phyloP scores from a whole-genome alignment of 2,329 filamentous ascomycete genomes.

The Sarocladium brachiariae region DNA sequence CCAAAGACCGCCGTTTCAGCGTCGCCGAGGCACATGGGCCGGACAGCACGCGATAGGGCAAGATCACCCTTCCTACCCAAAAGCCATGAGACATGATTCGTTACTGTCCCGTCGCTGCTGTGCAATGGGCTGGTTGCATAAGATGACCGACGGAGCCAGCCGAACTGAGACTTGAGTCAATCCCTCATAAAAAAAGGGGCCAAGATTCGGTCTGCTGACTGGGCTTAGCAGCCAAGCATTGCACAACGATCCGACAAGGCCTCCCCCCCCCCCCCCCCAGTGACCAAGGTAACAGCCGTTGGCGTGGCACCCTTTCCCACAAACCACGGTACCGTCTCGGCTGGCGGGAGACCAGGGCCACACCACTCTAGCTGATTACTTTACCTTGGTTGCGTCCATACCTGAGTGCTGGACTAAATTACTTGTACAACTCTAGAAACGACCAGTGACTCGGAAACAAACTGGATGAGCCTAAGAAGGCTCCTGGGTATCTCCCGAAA shows the following conservation, averaged over 20 bases:
- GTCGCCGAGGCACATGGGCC: neutral
- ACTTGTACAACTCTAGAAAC: no score
- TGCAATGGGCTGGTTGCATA: neutral
- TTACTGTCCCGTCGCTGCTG: neutral
- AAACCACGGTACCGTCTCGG: neutral
- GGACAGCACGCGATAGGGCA: neutral
- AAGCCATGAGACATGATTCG: neutral
- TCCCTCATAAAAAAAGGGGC: neutral
- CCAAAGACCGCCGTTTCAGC: slow-evolving; percentile 4
- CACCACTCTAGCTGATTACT: no score
- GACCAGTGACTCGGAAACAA: no score
- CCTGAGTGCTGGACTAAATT: no score
- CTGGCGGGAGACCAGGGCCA: no score
- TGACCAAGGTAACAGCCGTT: slow-evolving; percentile 4
- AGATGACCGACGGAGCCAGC: neutral
- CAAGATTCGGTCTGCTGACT: slow-evolving; percentile 4
- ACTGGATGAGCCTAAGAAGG: no score
- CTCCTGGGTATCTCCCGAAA: no score
- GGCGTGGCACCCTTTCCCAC: neutral
- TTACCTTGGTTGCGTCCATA: no score
- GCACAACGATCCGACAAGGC: neutral
- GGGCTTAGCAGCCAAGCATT: slow-evolving; percentile 3
- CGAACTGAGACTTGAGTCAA: slow-evolving; percentile 8
- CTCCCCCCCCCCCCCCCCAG: neutral
- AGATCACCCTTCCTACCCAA: neutral